phyloP scores from a whole-genome alignment of 805 yeast species.

The Metschnikowia baotianmanensis region DNA sequence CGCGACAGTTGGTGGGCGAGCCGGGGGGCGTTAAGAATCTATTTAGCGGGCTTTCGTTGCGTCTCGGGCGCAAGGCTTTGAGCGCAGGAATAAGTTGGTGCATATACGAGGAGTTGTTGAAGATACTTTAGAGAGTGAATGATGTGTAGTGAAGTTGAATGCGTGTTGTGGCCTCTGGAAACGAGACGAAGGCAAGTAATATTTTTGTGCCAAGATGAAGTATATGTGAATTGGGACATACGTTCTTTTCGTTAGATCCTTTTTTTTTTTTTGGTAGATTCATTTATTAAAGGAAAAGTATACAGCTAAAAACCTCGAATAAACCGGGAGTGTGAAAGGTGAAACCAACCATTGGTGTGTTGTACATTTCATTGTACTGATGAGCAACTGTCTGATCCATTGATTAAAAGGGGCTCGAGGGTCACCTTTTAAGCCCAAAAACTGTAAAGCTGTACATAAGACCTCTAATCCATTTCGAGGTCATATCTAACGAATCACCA shows the following conservation, averaged over 20 bases:
- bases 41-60: conserved; percentile 79
- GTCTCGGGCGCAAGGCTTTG: conserved; percentile 80
- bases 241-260: not conserved
- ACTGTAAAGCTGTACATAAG: not conserved
- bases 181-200: too few species aligned
- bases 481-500: too few species aligned
- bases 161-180: too few species aligned
- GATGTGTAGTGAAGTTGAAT: not conserved
- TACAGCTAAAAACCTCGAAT: too few species aligned
- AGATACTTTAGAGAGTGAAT: conserved; percentile 14
- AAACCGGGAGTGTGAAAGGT: too few species aligned
- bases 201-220: too few species aligned
- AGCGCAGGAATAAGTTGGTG: conserved; percentile 98
- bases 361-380: too few species aligned
- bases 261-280: not conserved
- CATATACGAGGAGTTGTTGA: conserved; percentile 84
- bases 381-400: too few species aligned
- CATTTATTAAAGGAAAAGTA: too few species aligned
- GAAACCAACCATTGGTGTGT: too few species aligned
- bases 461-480: not conserved
- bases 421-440: too few species aligned
- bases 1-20: conserved; percentile 42
- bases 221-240: too few species aligned
- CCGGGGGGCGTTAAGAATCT: conserved; percentile 53
- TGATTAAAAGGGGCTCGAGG: not conserved